Conservation (phyloP, 2,329 filamentous ascomycete genomes). For the Fusarium mundagurra region DNA sequence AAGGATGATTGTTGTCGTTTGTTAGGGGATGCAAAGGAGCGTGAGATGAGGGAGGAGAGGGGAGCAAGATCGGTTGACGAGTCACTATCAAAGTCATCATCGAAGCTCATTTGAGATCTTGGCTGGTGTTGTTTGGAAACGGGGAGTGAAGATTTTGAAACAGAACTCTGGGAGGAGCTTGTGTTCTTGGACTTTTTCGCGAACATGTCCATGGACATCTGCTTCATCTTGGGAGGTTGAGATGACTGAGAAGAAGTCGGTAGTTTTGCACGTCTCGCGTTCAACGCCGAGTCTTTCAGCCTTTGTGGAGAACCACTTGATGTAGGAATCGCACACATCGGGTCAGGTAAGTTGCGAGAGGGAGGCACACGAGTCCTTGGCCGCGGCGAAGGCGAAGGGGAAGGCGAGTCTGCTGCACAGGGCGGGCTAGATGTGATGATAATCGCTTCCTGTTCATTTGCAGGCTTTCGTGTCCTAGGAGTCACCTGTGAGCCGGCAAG, state of each 20-base stretch:
- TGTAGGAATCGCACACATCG: slow-evolving; percentile 41
- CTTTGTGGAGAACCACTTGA: slow-evolving; percentile 32
- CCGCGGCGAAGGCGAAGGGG: slow-evolving; percentile 38
- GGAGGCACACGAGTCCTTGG: slow-evolving; percentile 19
- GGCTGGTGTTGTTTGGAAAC: neutral
- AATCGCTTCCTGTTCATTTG: slow-evolving; percentile 51
- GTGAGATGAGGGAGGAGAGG: slow-evolving; percentile 19
- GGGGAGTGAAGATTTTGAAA: neutral
- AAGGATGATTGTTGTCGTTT: slow-evolving; percentile 14
- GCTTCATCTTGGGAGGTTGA: slow-evolving; percentile 41
- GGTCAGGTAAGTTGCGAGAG: slow-evolving; percentile 33
- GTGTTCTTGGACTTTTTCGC: slow-evolving; percentile 18
- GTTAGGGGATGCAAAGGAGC: slow-evolving; percentile 6
- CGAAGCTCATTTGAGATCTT: neutral
- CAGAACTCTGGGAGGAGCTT: slow-evolving; percentile 6
- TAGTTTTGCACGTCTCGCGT: neutral
- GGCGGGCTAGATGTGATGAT: slow-evolving; percentile 57
- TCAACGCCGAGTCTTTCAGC: slow-evolving; percentile 16
- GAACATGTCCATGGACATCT: slow-evolving; percentile 49
- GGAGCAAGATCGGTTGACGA: slow-evolving; percentile 33
- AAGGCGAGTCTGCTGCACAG: slow-evolving; percentile 43
- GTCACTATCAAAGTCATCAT: slow-evolving; percentile 21
- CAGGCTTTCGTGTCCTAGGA: slow-evolving; percentile 49
- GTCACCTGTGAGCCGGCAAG: slow-evolving; percentile 55
- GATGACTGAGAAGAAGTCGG: neutral